phyloP scores from a whole-genome alignment of 2,329 filamentous ascomycete genomes.

The Colletotrichum sp. region DNA sequence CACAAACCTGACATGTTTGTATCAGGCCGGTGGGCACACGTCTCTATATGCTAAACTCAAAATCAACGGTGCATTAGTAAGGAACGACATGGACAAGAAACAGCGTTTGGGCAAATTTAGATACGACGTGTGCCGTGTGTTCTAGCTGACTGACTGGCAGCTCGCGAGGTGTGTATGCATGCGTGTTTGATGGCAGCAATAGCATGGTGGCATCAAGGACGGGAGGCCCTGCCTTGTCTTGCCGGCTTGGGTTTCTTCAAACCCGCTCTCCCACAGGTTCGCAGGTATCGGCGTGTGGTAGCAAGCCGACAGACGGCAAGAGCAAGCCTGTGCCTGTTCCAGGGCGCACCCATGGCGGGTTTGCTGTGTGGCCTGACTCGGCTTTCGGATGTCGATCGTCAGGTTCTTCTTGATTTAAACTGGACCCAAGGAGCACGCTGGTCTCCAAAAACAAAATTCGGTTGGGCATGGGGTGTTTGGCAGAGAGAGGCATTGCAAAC shows the following conservation, averaged over 20 bases:
- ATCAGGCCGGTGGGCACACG: neutral
- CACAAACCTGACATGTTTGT: neutral
- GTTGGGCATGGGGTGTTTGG: neutral
- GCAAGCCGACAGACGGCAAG: neutral
- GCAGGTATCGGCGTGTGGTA: neutral
- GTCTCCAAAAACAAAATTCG: neutral
- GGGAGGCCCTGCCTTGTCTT: neutral
- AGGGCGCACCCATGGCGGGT: neutral
- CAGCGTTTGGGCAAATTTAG: neutral
- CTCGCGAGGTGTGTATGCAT: neutral
- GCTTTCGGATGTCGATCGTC: slow-evolving; percentile 14
- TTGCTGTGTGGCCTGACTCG: neutral
- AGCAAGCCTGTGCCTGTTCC: neutral
- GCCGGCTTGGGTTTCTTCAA: neutral
- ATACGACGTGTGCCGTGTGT: neutral
- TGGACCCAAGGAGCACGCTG: neutral
- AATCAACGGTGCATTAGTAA: neutral
- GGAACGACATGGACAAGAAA: neutral
- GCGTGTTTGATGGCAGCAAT: neutral
- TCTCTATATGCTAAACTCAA: neutral
- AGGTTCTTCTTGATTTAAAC: neutral
- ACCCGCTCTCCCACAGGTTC: neutral
- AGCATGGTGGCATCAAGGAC: neutral
- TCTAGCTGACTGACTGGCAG: neutral
- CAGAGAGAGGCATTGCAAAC: neutral